Base-by-base conservation (phyloP, 2,329 filamentous ascomycete species). In the Dryadomyces sulphureus region DNA sequence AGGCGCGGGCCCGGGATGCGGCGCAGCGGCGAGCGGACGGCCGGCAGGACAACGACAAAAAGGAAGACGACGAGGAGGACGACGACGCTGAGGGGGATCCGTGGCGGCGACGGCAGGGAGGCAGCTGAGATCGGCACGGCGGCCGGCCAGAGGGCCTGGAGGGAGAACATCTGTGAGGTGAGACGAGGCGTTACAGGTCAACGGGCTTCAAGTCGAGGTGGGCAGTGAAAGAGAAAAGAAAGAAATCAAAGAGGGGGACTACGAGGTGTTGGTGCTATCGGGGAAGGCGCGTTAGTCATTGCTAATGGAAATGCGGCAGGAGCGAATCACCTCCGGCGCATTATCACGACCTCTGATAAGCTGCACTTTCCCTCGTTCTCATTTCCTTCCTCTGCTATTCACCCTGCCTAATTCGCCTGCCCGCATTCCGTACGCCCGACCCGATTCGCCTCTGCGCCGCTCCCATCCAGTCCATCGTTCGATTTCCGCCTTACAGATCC, bases 1-100 rank as follows among this genome's bases (percentile, higher is more conserved):
- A 62, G 45, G 41, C 53, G 50, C 7, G 73, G 71, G 2, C 74
- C 75, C 0, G 74, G 74, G 7, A 77, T 48, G 19, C 47, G 55
- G 46, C 62, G 59, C 34, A 68, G 57, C 0, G 64, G 63, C 17
- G 65, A 68, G 12, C 55, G 46, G 16, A 60, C 39, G 24, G 46
- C 32, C 8, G 50, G 22, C n/a, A 54, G 21, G 20, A 50, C 16
- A 24, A 38, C 19, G 19, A 38, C 20, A 17, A 51, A 27, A 21
- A 51, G 14, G 20, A 55, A 21, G 21, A 46, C 8, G 21, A 45
- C 12, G 2, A 41, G 16, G 6, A 34, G 12, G 35, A 36, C 32
- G 41, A 51, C 9, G 27, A 54, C 27, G n/a, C 49, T 17, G 8
- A 39, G n/a, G 12, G 16, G 7, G 12, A 25, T 11, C n/a, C 36